Conservation (phyloP, 176 grass and related monocot genomes). For the Themeda triandra region DNA sequence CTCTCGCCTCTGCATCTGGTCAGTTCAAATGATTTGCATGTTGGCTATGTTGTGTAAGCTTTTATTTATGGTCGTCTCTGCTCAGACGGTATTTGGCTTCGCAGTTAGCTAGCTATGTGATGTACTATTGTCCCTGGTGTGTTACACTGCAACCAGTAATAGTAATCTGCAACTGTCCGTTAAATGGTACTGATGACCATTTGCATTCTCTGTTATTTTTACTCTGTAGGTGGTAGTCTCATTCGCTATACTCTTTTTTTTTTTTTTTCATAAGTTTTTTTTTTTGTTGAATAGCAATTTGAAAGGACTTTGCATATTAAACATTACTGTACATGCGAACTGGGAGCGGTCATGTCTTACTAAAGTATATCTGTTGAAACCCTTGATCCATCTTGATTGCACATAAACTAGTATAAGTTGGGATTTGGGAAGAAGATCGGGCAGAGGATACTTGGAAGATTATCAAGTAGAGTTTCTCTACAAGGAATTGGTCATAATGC, state of each 20-base stretch:
- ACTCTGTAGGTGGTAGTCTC: background rate
- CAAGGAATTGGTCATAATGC: background rate
- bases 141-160: constrained; percentile 44
- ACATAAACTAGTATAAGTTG: background rate
- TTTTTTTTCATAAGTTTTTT: background rate
- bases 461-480: background rate
- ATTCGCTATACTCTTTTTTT: background rate
- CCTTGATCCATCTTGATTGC: background rate
- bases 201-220: background rate
- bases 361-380: background rate
- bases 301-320: background rate
- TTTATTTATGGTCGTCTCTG: constrained; percentile 51
- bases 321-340: background rate
- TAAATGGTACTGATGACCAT: background rate
- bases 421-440: background rate
- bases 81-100: constrained; percentile 38
- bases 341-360: background rate
- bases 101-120: constrained; percentile 56
- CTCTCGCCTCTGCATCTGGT: constrained; percentile 9
- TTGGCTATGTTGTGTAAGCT: constrained; percentile 70
- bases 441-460: background rate
- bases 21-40: constrained; percentile 48
- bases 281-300: background rate
- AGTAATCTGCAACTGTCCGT: constrained; percentile 27
- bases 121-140: constrained; percentile 36